Conservation (phyloP, 768 basidiomycete genomes). For the Russula virescens region DNA sequence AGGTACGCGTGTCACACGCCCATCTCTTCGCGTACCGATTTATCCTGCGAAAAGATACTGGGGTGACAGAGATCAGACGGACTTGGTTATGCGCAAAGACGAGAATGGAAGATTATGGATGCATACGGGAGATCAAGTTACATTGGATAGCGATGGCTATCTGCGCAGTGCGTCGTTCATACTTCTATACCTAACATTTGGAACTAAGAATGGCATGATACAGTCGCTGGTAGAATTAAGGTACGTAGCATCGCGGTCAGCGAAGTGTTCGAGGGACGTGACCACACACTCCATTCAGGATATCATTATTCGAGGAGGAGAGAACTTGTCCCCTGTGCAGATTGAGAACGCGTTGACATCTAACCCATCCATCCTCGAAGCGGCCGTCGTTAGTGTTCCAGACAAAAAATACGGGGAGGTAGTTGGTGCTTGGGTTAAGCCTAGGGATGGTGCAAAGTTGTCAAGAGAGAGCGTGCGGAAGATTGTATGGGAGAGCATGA, state of each 20-base stretch:
- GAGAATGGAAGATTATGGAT: conserved; percentile 65
- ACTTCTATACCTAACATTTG: not conserved
- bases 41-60: conserved; percentile 57
- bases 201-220: not conserved
- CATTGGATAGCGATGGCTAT: conserved; percentile 80
- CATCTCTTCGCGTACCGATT: not conserved
- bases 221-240: conserved; percentile 78
- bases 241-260: conserved; percentile 31
- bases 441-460: conserved; percentile 28
- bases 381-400: conserved; percentile 67
- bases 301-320: conserved; percentile 82
- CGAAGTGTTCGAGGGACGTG: not conserved
- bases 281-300: conserved; percentile 40
- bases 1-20: conserved; percentile 41
- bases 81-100: conserved; percentile 47
- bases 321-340: conserved; percentile 82
- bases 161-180: conserved; percentile 47
- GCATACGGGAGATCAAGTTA: conserved; percentile 77
- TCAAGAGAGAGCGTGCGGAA: conserved; percentile 49
- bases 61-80: conserved; percentile 65
- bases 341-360: conserved; percentile 70
- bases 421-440: conserved; percentile 74
- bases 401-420: conserved; percentile 67
- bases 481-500: conserved; percentile 55
- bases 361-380: conserved; percentile 57